Base-by-base conservation (phyloP, 345 rosid species). In the Gossypium sturtianum region DNA sequence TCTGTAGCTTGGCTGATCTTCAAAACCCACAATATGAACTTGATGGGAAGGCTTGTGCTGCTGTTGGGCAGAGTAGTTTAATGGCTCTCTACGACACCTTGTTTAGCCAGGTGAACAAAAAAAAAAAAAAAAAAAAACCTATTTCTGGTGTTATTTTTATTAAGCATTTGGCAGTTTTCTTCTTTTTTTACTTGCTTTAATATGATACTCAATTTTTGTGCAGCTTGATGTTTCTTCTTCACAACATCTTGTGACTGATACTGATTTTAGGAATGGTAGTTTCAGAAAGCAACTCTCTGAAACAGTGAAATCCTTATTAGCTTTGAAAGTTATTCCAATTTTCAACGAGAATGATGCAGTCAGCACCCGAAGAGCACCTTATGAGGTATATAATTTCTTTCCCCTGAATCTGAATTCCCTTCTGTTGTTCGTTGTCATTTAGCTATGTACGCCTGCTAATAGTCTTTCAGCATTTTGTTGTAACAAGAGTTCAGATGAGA, bases 181-280 rank as follows among this genome's bases (percentile, higher is more conserved):
- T 49, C 5, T 13, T 6, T 44, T 34, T 63, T 22, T 15, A 61
- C 48, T 66, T 66, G 52, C 38, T 20, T 59, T 77, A 65, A 74
- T 70, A 23, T 59, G 4, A 57, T 13, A n/a, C 7, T 56, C 52
- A 58, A 3, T 71, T 70, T 73, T 44, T 54, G 2, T 56, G 82
- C 91, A 87, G 91, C 87, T 87, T 76, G 91, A 87, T 84, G 84
- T 87, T 70, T 79, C 86, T 45, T 85, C 91, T 43, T 82, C 91
- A 9, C 87, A 87, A 66, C 87, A 84, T 73, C 87, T 87, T 49
- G 87, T 87, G 79, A 87, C 87, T 13, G 91, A 87, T 80, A 82
- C 38, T 74, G 91, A 87, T 77, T 87, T 87, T 72, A 82, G 84
- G 79, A 77, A 84, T 75, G 74, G 47, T 75, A 79, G 76, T 22